Evolutionary conservation across 2,329 filamentous ascomycete species (phyloP), one percentile per base, ranked within the genome.

Genomic region (Aureobasidium vineae): DNA sequence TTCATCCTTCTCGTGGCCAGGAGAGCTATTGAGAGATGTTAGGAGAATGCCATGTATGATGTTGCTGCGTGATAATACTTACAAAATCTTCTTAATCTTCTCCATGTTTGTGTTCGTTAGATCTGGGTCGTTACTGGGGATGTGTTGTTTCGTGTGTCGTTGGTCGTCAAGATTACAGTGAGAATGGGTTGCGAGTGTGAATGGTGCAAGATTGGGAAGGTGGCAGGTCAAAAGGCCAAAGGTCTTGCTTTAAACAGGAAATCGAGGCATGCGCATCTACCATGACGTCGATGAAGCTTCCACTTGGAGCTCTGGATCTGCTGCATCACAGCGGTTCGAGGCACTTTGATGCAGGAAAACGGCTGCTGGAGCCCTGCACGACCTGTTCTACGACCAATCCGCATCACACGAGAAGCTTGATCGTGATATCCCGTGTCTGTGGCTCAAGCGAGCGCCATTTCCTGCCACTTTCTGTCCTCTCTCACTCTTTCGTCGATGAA

Each of bases 51-150:
- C 21, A 28, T n/a, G 21, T 16, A 4, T n/a, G 10, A 10, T 2
- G 19, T 31, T 31, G 28, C 7, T 31, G 15, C 2, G 5, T n/a
- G 15, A 16, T 2, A 23, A 21, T 26, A 71, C 77, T 70, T 70
- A 79, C 78, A 81, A 71, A 63, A 80, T 72, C 70, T 74, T 76
- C 76, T 80, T 81, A 65, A 81, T 71, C 73, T 80, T 79, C 66
- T 81, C 75, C 79, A 81, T 60, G 31, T 56, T 63, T 10, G 38
- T 33, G 26, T 21, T 63, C 23, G 60, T 63, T 11, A 63, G 16
- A 38, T 26, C 16, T 19, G 23, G 19, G 43, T 63, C 59, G 59
- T 63, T 26, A 45, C 11, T 63, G 45, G 19, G 43, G 33, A 26
- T 63, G 21, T 38, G 33, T 19, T 63, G 33, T 36, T 38, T 47